Evolutionary conservation across 768 basidiomycete species (phyloP).

Genomic region (Paxillus involutus): DNA sequence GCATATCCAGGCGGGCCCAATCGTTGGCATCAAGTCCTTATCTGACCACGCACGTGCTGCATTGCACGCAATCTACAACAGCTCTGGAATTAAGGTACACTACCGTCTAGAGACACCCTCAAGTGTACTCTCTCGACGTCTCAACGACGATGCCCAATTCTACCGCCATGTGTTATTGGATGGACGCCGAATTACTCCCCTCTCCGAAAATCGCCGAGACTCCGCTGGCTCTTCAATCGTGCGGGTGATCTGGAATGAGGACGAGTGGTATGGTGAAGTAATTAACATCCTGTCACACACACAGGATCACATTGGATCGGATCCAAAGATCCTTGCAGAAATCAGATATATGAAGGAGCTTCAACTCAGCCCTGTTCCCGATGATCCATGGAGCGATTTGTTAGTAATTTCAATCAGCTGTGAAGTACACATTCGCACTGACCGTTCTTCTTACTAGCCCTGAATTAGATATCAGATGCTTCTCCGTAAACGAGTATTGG

Average conservation of each 20-base stretch:
- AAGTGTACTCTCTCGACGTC: background rate
- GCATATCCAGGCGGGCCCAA: too few relatives aligned
- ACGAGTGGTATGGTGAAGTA: conserved; percentile 13
- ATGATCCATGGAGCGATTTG: conserved; percentile 14
- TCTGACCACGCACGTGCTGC: too few relatives aligned
- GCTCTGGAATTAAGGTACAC: too few relatives aligned
- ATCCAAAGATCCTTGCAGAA: background rate
- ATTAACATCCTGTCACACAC: conserved; percentile 11
- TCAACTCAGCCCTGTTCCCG: background rate
- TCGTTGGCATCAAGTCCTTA: too few relatives aligned
- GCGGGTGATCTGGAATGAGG: background rate
- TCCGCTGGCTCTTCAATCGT: conserved; percentile 16
- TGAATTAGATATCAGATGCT: conserved; percentile 19
- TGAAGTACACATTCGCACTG: background rate
- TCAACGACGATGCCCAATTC: background rate
- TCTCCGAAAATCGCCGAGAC: background rate
- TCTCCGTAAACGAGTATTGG: conserved; percentile 8
- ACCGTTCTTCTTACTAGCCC: conserved; percentile 8
- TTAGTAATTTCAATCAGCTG: background rate
- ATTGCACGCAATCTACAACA: too few relatives aligned
- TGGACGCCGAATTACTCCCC: conserved; percentile 13
- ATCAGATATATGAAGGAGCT: conserved; percentile 2
- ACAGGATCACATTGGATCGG: conserved; percentile 8
- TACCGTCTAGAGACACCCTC: too few relatives aligned
- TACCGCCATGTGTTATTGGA: conserved; percentile 13